Evolutionary conservation across 345 rosid genomes (phyloP), one percentile per base, ranked within the genome.

Genomic region (Erucastrum elatum): DNA sequence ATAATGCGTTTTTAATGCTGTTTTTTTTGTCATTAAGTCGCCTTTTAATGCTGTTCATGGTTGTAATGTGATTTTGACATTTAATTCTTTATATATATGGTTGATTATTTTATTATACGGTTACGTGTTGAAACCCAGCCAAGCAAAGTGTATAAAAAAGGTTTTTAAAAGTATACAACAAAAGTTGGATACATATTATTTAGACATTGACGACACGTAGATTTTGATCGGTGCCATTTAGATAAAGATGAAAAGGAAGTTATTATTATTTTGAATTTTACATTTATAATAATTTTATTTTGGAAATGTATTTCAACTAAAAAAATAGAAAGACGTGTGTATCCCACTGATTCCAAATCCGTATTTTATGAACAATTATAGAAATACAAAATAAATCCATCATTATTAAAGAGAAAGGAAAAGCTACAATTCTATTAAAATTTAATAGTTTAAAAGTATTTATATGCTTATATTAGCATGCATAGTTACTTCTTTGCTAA

Each of bases 1-100:
- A 71, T 71, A 77, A 64, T 64, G 73, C 61, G 58, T 37, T 65
- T 51, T 64, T 70, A 53, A 53, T 63, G 71, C 37, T 70, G 64
- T 63, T 62, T 62, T 21, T 26, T 59, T 11, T 59, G 3, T 59
- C n/a, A 26, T 4, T 59, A 26, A 33, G 64, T 59, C 7, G 60
- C 51, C 44, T 53, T 65, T 51, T 53, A 51, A 35, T 70, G 65
- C 26, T 69, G 62, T 46, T 68, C 51, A 17, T 53, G 35, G 12
- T 67, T 39, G 63, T 58, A 4, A 46, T n/a, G 12, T 10, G 74
- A 76, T 49, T 58, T 62, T 5, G 27, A 59, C 4, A 34, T 59
- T 21, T 21, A 44, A 25, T 11, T 61, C 6, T 4, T n/a, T n/a
- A 49, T 49, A 4, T 49, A n/a, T 49, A 49, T n/a, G 56, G 7